A percentile compares a stretch with the other conserved stretches of the same genome.
These are phyloP conservation scores for Mucor plumbeus DNA, from an alignment of 371 early-diverging fungal species.

Conservation along the genomic window DNA sequence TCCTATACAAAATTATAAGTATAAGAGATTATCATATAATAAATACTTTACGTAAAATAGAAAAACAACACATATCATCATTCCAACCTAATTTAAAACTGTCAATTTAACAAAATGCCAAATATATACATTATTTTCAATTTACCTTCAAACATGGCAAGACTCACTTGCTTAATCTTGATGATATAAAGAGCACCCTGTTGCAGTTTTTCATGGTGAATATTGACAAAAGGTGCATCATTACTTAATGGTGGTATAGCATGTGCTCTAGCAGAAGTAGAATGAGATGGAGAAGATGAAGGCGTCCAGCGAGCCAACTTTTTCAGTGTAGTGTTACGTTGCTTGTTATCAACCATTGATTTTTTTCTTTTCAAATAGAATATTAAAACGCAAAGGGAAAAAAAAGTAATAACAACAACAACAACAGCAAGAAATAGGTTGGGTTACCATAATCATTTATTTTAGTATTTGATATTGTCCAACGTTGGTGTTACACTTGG, in stretches of 20 bases:
- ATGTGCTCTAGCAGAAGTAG: neutral
- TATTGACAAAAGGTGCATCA: constrained; percentile 27
- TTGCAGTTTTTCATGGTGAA: constrained; percentile 46
- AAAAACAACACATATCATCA: constrained; percentile 57
- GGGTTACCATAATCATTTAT: no score
- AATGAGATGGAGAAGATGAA: constrained; percentile 1
- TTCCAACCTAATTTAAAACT: constrained; percentile 40
- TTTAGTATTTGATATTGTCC: no score
- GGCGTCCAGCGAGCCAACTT: constrained; percentile 35
- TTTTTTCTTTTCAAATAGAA: neutral
- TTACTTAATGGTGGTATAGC: constrained; percentile 15
- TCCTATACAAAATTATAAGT: constrained; percentile 23
- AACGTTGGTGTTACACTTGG: no score
- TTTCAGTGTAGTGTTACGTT: constrained; percentile 22
- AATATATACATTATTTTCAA: neutral
- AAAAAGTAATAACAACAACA: neutral
- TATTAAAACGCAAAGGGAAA: no score
- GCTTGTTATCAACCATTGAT: constrained; percentile 28
- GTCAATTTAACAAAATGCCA: neutral
- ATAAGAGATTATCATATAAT: neutral
- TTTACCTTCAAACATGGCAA: constrained; percentile 54
- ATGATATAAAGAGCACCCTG: constrained; percentile 50
- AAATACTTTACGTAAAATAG: constrained; percentile 41
- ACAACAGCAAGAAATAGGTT: neutral
- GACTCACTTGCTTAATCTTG: constrained; percentile 44